A percentile compares a stretch with the other conserved stretches of the same genome.
phyloP scores from a whole-genome alignment of 2,329 filamentous ascomycete species.

The Penicillium freii region DNA sequence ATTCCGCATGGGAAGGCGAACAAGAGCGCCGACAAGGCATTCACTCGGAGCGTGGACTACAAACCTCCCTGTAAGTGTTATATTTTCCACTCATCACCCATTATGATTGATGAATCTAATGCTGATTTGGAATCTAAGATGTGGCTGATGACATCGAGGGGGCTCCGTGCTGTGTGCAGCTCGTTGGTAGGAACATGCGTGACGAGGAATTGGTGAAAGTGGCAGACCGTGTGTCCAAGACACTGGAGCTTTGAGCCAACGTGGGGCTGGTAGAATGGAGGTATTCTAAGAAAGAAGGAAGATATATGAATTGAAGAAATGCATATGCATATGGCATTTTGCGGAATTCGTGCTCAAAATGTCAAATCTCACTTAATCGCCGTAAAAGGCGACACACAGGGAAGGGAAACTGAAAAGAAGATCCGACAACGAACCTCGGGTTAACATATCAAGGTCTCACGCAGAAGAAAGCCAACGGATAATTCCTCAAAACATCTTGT shows the following conservation, averaged over 20 bases:
- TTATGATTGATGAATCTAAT: background rate
- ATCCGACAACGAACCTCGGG: background rate
- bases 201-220: background rate
- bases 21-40: constrained; percentile 37
- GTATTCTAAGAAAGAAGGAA: background rate
- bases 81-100: too few relatives aligned
- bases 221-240: background rate
- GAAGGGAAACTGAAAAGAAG: background rate
- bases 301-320: background rate
- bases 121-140: background rate
- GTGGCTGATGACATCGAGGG: background rate
- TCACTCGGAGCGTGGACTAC: constrained; percentile 16
- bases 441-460: background rate
- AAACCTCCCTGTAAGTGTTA: constrained; percentile 15
- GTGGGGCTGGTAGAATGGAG: background rate
- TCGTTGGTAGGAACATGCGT: background rate
- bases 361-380: too few relatives aligned
- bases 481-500: background rate
- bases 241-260: background rate
- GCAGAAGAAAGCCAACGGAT: background rate
- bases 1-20: constrained; percentile 47
- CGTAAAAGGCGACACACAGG: background rate
- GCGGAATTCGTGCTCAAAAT: background rate
- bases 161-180: background rate
- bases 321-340: background rate